Evolutionary conservation across 176 grass and related monocot genomes (phyloP).

Genomic region (Rhynchospora breviuscula): DNA sequence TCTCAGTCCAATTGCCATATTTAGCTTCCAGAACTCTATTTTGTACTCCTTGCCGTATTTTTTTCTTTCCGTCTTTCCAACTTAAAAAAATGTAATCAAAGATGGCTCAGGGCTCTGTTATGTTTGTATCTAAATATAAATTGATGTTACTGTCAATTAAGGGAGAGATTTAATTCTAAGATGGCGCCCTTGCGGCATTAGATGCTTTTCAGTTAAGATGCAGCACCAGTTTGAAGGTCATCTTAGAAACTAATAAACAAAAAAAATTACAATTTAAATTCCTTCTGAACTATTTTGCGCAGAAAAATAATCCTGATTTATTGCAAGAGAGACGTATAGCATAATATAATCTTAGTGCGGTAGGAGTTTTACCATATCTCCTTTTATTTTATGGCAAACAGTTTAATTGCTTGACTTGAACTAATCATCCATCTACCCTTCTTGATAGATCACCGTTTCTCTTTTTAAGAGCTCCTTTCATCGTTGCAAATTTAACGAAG

Average conservation of each 20-base stretch:
- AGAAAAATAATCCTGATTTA: not conserved
- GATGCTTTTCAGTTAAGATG: not conserved
- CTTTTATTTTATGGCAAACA: not conserved
- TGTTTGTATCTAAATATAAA: not conserved
- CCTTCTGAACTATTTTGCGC: no score
- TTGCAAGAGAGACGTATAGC: not conserved
- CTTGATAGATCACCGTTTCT: not conserved
- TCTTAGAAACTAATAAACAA: not conserved
- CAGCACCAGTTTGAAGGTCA: not conserved
- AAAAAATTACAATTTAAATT: no score
- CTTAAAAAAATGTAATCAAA: not conserved
- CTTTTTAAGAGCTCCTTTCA: not conserved
- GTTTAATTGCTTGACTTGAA: slow-evolving; percentile 4
- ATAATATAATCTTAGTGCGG: not conserved
- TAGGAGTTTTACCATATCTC: not conserved
- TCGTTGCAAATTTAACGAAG: not conserved
- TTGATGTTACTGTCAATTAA: not conserved
- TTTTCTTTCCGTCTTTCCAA: not conserved
- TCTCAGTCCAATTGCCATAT: no score
- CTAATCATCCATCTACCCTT: slow-evolving; percentile 11
- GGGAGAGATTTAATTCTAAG: no score
- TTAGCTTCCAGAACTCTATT: not conserved
- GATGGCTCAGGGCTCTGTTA: not conserved
- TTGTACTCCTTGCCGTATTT: no score
- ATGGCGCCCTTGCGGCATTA: no score